Evolutionary conservation across 2,329 filamentous ascomycete genomes (phyloP).

Genomic region (Penicillium vulpinum): DNA sequence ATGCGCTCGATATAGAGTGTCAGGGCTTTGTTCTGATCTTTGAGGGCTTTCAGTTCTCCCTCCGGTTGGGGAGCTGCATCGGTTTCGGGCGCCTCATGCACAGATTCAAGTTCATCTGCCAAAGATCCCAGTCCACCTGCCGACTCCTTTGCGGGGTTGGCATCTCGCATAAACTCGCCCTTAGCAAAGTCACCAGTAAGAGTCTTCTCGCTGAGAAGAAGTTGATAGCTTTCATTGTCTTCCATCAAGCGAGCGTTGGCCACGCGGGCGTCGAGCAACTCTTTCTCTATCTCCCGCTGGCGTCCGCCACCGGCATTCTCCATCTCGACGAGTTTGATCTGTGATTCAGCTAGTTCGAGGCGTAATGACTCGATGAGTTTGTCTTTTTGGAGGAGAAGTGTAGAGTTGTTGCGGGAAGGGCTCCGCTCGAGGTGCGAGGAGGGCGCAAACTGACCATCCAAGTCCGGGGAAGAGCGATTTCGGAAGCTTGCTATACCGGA

Average conservation of each 20-base stretch:
- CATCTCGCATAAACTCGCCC: constrained; percentile 70
- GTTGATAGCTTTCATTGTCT: constrained; percentile 97
- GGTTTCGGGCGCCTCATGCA: constrained; percentile 60
- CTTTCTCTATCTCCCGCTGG: constrained; percentile 84
- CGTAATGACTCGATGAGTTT: constrained; percentile 91
- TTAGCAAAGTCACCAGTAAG: constrained; percentile 89
- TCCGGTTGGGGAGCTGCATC: constrained; percentile 69
- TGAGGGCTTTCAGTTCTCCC: constrained; percentile 72
- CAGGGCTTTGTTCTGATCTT: constrained; percentile 95
- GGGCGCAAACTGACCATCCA: constrained; percentile 83
- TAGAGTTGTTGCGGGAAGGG: constrained; percentile 86
- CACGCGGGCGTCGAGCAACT: constrained; percentile 89
- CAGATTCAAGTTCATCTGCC: constrained; percentile 83
- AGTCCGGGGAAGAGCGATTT: constrained; percentile 60
- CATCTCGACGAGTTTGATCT: constrained; percentile 92
- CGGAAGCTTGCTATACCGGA: constrained; percentile 42
- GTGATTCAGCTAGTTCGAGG: constrained; percentile 87
- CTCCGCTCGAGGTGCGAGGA: constrained; percentile 81
- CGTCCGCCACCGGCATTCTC: constrained; percentile 89
- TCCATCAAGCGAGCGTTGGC: constrained; percentile 95
- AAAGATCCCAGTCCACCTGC: constrained; percentile 56
- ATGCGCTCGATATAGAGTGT: constrained; percentile 99
- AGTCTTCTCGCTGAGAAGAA: constrained; percentile 91
- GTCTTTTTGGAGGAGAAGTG: constrained; percentile 90
- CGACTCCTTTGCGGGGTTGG: constrained; percentile 47